Evolutionary conservation across 2,329 filamentous ascomycete genomes (phyloP).

Genomic region (Aspergillus sp.): DNA sequence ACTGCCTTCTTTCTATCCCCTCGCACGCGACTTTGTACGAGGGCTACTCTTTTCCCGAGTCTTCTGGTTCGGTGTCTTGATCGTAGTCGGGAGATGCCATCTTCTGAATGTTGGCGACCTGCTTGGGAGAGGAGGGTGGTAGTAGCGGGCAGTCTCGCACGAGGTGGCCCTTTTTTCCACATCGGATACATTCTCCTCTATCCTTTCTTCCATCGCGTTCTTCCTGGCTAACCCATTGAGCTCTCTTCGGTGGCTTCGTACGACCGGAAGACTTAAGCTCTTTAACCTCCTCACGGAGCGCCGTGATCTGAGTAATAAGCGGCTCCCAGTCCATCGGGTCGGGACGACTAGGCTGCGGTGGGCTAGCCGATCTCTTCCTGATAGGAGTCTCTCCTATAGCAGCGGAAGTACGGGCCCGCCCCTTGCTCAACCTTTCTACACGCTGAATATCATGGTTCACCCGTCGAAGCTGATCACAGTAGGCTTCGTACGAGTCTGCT

Average conservation of each 20-base stretch:
- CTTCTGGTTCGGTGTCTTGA: no score
- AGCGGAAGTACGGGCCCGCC: neutral
- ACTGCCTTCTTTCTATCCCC: neutral
- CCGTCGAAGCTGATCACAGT: neutral
- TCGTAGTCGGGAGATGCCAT: no score
- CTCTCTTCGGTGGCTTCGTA: neutral
- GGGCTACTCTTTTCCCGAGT: no score
- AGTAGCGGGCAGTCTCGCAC: no score
- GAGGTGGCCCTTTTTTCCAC: no score
- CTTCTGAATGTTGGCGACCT: no score
- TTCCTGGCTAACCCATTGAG: no score
- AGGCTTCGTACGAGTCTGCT: neutral
- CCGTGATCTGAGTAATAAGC: neutral
- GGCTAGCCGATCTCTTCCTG: neutral
- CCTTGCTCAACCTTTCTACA: neutral
- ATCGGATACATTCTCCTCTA: no score
- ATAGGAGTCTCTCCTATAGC: neutral
- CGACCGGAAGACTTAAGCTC: neutral
- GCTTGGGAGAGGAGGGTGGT: no score
- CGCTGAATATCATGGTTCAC: neutral
- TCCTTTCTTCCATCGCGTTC: no score
- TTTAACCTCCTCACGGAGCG: neutral
- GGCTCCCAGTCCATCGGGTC: neutral
- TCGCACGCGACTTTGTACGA: no score
- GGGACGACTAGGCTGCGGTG: neutral